Conservation (phyloP, 176 grass and related monocot species). For the Chrysopogon serrulatus region DNA sequence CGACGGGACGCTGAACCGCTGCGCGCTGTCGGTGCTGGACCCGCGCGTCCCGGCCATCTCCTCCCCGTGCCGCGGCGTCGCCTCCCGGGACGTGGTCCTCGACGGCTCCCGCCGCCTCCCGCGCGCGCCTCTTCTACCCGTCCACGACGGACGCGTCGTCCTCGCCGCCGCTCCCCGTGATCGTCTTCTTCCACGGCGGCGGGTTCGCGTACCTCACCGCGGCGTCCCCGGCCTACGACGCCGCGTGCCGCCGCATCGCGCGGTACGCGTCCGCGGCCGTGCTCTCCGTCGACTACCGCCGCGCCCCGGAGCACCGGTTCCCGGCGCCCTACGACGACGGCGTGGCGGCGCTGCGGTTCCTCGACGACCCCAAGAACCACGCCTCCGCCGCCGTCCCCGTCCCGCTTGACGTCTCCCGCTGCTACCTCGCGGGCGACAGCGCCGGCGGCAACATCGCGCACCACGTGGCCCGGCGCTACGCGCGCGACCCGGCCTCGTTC, state of each 20-base stretch:
- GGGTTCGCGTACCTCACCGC: slow-evolving; percentile 78
- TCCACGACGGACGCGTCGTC: not conserved
- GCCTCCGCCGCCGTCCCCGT: not conserved
- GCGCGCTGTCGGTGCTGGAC: slow-evolving; percentile 42
- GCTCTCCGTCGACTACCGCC: slow-evolving; percentile 71
- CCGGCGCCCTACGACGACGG: slow-evolving; percentile 82
- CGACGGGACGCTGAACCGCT: slow-evolving; percentile 72
- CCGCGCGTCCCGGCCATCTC: slow-evolving; percentile 24
- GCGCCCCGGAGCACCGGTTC: slow-evolving; percentile 52
- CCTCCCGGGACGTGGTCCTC: slow-evolving; percentile 44
- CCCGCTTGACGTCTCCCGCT: slow-evolving; percentile 39
- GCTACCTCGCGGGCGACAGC: slow-evolving; percentile 77
- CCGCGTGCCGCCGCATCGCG: slow-evolving; percentile 49
- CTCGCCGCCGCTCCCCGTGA: slow-evolving; percentile 11
- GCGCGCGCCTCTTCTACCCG: slow-evolving; percentile 56
- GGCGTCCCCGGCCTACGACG: slow-evolving; percentile 47
- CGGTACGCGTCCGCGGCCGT: slow-evolving; percentile 37
- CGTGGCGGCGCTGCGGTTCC: slow-evolving; percentile 50
- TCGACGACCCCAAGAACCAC: slow-evolving; percentile 40
- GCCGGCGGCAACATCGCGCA: slow-evolving; percentile 72
- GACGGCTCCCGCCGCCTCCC: slow-evolving; percentile 26
- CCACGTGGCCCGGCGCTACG: slow-evolving; percentile 66
- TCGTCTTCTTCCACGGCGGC: slow-evolving; percentile 91
- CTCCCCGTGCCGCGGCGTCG: slow-evolving; percentile 40
- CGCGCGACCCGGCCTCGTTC: not conserved